Evolutionary conservation across 2,329 filamentous ascomycete genomes (phyloP), one percentile per base, ranked within the genome.

Genomic region (Colletotrichum karsti): DNA sequence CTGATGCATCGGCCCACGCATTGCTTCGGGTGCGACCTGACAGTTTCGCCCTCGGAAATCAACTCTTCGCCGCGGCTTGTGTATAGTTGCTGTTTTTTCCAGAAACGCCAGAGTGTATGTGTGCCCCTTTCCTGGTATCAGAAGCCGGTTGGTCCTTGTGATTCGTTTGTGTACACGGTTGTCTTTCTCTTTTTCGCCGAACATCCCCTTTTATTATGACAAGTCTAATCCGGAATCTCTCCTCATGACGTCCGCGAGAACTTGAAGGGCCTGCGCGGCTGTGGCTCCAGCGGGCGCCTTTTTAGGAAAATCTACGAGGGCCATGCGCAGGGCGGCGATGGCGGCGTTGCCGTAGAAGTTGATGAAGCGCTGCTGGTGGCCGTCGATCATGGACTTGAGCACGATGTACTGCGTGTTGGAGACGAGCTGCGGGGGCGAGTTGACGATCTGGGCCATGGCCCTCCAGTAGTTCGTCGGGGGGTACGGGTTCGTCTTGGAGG

Each of bases 401-500:
- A 95, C 88, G 5, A 91, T 85, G 69, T 90, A 88, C 72, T 95
- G 92, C 0, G 92, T 94, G 69, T 91, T 88, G n/a, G 90, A 92
- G 9, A 92, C 86, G 71, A 93, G 86, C 9, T 81, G 78, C 0
- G 89, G 75, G 0, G 93, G 91, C 0, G 93, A 92, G 76, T 94
- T 94, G 75, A 95, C 82, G 39, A 98, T 93, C 46, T 85, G 85
- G 1, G 93, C 89, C 63, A 98, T 82, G 0, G 92, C 87, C 39
- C 84, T 86, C 96, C 96, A 99, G 83, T 96, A 98, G 63, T 95
- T 86, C 0, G 85, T 86, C 54, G 92, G 93, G 4, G 91, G 94
- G 79, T 89, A 96, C 0, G 91, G 94, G 72, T 95, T 95, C 50
- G 82, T 84, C 71, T 90, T 90, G 41, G 84, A 83, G 2, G 90